Conservation (phyloP, 306 rosid species). For the Comarum palustre region DNA sequence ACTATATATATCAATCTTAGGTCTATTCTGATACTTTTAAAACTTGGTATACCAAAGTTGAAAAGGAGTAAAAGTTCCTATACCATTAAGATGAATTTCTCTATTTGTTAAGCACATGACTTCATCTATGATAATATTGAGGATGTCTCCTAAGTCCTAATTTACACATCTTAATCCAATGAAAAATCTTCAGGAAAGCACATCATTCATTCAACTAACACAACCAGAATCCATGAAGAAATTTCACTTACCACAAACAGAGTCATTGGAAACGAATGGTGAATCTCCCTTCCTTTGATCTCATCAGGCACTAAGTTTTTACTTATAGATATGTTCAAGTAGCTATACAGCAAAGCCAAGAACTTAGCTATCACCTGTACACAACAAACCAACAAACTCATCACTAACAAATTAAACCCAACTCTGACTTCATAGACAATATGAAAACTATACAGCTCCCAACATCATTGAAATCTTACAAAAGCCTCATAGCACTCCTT, state of each 20-base stretch:
- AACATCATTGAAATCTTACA: conserved; percentile 16
- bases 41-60: no score
- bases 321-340: conserved; percentile 37
- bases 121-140: neutral
- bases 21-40: no score
- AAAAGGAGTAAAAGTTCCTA: no score
- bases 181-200: neutral
- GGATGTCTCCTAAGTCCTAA: neutral
- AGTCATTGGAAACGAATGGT: conserved; percentile 36
- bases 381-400: conserved; percentile 14
- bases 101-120: neutral
- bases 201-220: neutral
- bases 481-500: conserved; percentile 41
- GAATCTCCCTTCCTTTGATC: conserved; percentile 37
- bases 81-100: no score
- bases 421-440: neutral
- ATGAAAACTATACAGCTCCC: neutral
- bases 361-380: conserved; percentile 36
- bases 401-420: neutral
- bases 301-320: conserved; percentile 30
- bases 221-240: neutral
- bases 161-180: neutral
- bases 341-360: conserved; percentile 33
- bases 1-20: no score
- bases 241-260: conserved; percentile 23